Evolutionary conservation across 768 basidiomycete genomes (phyloP), one percentile per base, ranked within the genome.

Genomic region (Steccherinum ochraceum): DNA sequence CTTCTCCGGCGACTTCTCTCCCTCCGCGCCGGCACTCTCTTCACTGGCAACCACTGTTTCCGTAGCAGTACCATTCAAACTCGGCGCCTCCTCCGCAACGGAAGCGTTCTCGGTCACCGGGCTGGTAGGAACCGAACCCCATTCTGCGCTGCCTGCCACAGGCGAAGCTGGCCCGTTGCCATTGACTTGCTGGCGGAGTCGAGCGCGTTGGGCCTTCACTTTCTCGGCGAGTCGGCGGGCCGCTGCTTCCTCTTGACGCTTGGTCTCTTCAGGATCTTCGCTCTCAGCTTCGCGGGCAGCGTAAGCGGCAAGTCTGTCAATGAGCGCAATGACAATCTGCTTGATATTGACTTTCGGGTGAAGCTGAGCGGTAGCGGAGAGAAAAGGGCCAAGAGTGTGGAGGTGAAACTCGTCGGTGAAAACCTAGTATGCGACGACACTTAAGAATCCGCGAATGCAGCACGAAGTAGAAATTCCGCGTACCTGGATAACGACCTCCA

Each of bases 341-440:
- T 99, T 98, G 72, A 98, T 98, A 69, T 96, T 96, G 61, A 98
- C 96, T 64, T 95, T 92, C 46, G 94, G 93, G 64, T 99, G 96
- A 2, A 98, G 78, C 57, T 93, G 93, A 0, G 96, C 94, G 0
- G 93, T 96, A 0, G 96, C 93, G 7, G 89, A 88, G 21, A 98
- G 81, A 81, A 99, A 98, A 0, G 92, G 92, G 0, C 89, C 89
- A n/a, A 98, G 83, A 0, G 92, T 85, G 62, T 95, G 89, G 0
- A 99, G 79, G 62, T 99, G 96, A 70, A 98, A 98, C 64, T 98
- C 95, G 67, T 98, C 94, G 11, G 95, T 93, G 68, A 98, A 98
- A 16, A 99, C 95, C 90, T 93, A 57, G 12, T 25, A n/a, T 12
- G 21, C 48, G 3, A 21, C 26, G 40, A 5, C n/a, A n/a, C n/a